Base-by-base conservation (phyloP, 108 stramenopile species). In the Conticribra guillardii region DNA sequence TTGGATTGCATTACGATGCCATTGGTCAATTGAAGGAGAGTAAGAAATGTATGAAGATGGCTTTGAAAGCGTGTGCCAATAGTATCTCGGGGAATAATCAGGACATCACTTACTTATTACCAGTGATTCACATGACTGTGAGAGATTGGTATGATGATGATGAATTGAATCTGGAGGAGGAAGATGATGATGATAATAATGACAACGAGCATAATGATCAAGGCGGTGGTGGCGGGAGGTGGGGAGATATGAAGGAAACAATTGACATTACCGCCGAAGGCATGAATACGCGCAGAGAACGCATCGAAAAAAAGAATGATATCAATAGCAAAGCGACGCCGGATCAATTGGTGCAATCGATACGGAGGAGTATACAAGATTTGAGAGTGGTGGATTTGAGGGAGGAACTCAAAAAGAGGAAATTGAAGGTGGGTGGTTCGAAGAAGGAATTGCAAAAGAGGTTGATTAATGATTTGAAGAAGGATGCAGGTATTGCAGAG, bases 111-210 rank as follows among this genome's bases (percentile, higher is more conserved):
- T 83, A 83, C 47, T 69, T 84, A 11, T 62, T 93, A 15, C 92
- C 92, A 0, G 71, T 90, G 50, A 69, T 93, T 45, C 92, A 93
- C 67, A 93, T 93, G 92, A 62, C 88, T 3, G 69, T 60, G 17
- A 65, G 92, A 37, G 86, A 93, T 79, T 93, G 89, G 89, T 93
- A 89, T 67, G 92, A 93, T 70, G 92, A 93, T 54, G 87, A 88
- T 11, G 79, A 80, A 3, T 81, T 85, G 30, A 29, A 48, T 51
- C 7, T 30, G 24, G 73, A 66, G 14, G 65, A 56, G 37, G 59
- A 67, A 17, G 63, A 58, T 33, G 69, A 82, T 27, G 75, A 61
- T 33, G 57, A 60, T 51, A 24, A 41, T 19, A 46, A 69, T 22
- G 54, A 21, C 15, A 55, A 64, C 34, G 71, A 52, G 21, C n/a